phyloP scores from a whole-genome alignment of 1,284 basidiomycete genomes.

The Kwoniella shivajii region DNA sequence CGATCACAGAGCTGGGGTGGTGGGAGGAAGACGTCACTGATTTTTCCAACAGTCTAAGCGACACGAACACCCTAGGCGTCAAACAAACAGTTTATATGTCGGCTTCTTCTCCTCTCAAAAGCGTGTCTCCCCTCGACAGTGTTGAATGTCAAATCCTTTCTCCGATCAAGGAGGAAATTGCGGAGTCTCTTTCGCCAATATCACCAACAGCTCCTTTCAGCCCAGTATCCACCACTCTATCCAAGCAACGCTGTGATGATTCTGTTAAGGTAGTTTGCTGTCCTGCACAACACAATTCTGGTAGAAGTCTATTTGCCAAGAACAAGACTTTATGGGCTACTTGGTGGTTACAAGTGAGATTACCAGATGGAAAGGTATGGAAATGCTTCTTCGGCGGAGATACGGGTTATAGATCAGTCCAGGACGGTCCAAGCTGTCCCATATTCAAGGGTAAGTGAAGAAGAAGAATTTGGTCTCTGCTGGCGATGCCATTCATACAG shows the following conservation, averaged over 20 bases:
- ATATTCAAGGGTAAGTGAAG: conserved; percentile 26
- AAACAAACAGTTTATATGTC: neutral
- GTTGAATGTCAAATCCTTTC: neutral
- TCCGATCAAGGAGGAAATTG: neutral
- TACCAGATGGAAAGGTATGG: neutral
- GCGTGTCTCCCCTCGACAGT: neutral
- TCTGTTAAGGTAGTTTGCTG: conserved; percentile 7
- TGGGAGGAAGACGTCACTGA: conserved; percentile 15
- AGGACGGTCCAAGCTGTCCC: conserved; percentile 12
- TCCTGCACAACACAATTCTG: conserved; percentile 22
- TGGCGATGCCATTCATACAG: neutral
- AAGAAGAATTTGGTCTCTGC: neutral
- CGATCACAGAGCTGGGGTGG: conserved; percentile 26
- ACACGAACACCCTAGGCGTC: neutral
- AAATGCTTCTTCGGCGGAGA: conserved; percentile 21
- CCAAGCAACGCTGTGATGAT: neutral
- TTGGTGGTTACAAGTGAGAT: conserved; percentile 12
- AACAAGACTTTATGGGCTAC: conserved; percentile 16
- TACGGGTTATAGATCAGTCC: conserved; percentile 28
- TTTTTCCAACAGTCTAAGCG: neutral
- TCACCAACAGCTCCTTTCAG: neutral
- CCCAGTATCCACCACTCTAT: too few relatives aligned
- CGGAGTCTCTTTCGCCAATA: neutral
- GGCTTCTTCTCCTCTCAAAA: neutral
- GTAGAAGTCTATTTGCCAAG: conserved; percentile 7